Evolutionary conservation across 2,329 filamentous ascomycete genomes (phyloP).

Genomic region (Xylaria sp.): DNA sequence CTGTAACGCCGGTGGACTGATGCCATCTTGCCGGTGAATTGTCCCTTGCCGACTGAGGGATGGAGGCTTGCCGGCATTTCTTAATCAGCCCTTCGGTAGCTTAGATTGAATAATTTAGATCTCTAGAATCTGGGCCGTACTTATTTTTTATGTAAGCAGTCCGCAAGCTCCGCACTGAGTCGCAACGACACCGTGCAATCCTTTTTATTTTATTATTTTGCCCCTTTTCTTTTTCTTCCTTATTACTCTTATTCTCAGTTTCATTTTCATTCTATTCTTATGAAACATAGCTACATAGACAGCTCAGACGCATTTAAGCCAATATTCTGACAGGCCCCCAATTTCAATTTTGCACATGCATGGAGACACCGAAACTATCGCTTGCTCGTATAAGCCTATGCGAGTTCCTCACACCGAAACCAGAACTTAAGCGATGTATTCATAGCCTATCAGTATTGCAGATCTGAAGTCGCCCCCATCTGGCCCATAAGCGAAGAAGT

Average conservation of each 20-base stretch:
- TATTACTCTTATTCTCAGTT: not conserved
- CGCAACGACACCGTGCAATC: not conserved
- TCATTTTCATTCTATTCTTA: not conserved
- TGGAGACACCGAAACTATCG: not conserved
- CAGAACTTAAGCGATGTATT: not conserved
- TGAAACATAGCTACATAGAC: not conserved
- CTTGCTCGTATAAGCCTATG: slow-evolving; percentile 1
- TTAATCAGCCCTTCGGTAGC: slow-evolving; percentile 11
- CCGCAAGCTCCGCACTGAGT: not conserved
- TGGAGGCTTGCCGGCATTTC: slow-evolving; percentile 21
- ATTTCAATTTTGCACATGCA: not conserved
- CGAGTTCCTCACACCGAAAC: not conserved
- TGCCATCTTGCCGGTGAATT: slow-evolving; percentile 23
- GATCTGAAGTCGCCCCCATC: not conserved
- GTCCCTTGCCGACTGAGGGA: slow-evolving; percentile 14
- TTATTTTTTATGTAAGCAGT: not conserved
- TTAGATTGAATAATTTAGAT: slow-evolving; percentile 6
- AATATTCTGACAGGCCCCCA: not conserved
- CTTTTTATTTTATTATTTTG: no score
- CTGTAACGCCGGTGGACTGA: slow-evolving; percentile 28
- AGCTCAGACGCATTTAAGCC: not conserved
- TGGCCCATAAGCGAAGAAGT: not conserved
- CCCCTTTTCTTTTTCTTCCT: no score
- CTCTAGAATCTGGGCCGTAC: not conserved
- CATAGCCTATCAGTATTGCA: not conserved